Evolutionary conservation across 345 rosid species (phyloP).

Genomic region (Gossypium longicalyx): DNA sequence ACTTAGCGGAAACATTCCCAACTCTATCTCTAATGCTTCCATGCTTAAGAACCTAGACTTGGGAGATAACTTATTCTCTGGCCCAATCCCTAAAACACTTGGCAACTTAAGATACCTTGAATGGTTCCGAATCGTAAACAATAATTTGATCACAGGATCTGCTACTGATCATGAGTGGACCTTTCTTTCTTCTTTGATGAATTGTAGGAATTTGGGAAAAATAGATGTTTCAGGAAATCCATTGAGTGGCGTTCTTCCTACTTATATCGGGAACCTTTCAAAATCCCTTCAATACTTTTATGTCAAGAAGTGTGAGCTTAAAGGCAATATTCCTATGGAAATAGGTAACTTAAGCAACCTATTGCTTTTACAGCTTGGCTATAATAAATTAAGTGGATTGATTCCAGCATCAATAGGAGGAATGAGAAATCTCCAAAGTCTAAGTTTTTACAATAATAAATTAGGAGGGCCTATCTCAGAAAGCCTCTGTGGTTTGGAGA

Average conservation of each 20-base stretch:
- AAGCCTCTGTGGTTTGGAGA: background rate
- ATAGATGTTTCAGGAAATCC: background rate
- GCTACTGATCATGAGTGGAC: too few relatives aligned
- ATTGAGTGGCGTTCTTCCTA: conserved; percentile 9
- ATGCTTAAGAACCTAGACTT: rapidly evolving
- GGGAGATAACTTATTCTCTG: too few relatives aligned
- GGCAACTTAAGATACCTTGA: too few relatives aligned
- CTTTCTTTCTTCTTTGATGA: conserved; percentile 16
- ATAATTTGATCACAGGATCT: too few relatives aligned
- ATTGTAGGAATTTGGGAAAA: background rate
- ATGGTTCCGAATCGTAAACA: too few relatives aligned
- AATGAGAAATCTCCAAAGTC: background rate
- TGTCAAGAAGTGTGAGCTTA: background rate
- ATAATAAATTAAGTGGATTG: background rate
- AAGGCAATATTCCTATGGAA: conserved; percentile 16
- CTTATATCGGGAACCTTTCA: conserved; percentile 15
- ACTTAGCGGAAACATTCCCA: too few relatives aligned
- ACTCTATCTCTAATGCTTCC: too few relatives aligned
- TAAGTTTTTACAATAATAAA: background rate
- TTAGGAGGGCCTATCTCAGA: background rate
- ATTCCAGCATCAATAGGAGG: conserved; percentile 13
- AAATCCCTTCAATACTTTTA: background rate
- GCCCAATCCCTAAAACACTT: too few relatives aligned
- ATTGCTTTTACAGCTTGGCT: rapidly evolving
- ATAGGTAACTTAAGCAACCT: too few relatives aligned